phyloP scores from a whole-genome alignment of 495 filamentous ascomycete genomes.

The Lasiosphaeria ovina region DNA sequence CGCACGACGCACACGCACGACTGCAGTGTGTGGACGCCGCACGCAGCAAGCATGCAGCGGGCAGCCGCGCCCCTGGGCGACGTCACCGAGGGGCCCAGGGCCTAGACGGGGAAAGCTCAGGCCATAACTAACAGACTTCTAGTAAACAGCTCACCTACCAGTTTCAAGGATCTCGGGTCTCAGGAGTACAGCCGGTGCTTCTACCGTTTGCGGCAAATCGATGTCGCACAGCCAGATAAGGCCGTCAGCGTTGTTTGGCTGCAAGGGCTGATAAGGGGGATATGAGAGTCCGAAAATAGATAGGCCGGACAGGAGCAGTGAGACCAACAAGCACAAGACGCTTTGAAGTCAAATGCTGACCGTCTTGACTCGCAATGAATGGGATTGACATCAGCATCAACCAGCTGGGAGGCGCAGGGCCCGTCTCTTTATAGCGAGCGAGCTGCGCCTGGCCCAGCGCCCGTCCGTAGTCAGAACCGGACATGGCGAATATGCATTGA shows the following conservation, averaged over 20 bases:
- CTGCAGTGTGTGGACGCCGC: no score
- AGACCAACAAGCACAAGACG: background rate
- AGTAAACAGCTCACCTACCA: no score
- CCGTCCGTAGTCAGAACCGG: background rate
- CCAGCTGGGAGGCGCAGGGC: background rate
- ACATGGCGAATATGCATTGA: background rate
- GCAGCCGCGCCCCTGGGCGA: no score
- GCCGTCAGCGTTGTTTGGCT: constrained; percentile 24
- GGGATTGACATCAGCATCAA: background rate
- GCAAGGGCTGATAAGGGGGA: constrained; percentile 23
- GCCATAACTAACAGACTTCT: no score
- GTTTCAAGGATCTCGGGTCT: background rate
- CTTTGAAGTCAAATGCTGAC: background rate
- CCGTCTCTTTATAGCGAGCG: background rate
- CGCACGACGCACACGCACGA: no score
- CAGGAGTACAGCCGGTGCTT: background rate
- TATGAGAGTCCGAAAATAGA: constrained; percentile 26
- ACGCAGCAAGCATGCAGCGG: no score
- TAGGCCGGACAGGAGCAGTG: background rate
- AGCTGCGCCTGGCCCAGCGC: background rate
- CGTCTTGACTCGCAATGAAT: background rate
- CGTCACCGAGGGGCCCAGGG: no score
- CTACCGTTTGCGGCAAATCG: background rate
- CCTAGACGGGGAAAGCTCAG: no score
- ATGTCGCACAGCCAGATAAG: constrained; percentile 30